A percentile compares a stretch with the other conserved stretches of the same genome.
phyloP scores from a whole-genome alignment of 805 yeast genomes.

The baker's yeast (Saccharomyces cerevisiae) region DNA sequence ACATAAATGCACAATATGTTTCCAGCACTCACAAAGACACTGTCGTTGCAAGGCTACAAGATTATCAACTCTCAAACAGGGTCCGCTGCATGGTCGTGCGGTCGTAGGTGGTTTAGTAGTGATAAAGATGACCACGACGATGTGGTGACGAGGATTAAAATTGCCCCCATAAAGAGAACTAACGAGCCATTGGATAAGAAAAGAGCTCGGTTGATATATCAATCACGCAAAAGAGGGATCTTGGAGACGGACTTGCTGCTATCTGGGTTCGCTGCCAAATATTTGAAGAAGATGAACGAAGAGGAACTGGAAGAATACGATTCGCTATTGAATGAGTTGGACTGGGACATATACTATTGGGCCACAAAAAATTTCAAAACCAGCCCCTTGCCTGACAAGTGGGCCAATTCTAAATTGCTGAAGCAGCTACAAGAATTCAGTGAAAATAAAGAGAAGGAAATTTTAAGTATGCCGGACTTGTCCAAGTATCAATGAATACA shows the following conservation, averaged over 20 bases:
- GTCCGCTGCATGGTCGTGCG: background rate
- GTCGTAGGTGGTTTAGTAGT: background rate
- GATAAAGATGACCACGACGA: constrained; percentile 32
- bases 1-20: background rate
- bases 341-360: constrained; percentile 99
- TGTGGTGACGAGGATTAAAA: constrained; percentile 43
- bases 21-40: background rate
- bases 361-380: constrained; percentile 76
- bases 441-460: constrained; percentile 59
- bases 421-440: constrained; percentile 61
- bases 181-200: constrained; percentile 67
- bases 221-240: constrained; percentile 90
- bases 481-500: constrained; percentile 14
- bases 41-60: background rate
- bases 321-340: constrained; percentile 79
- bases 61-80: background rate
- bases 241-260: constrained; percentile 84
- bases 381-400: constrained; percentile 80
- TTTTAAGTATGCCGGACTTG: constrained; percentile 81
- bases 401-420: constrained; percentile 65
- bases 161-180: constrained; percentile 69
- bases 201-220: constrained; percentile 84
- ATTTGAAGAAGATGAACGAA: constrained; percentile 48
- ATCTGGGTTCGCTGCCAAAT: constrained; percentile 74
- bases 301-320: constrained; percentile 82